Evolutionary conservation across 495 filamentous ascomycete species (phyloP).

Genomic region (Neurospora tetrasperma): DNA sequence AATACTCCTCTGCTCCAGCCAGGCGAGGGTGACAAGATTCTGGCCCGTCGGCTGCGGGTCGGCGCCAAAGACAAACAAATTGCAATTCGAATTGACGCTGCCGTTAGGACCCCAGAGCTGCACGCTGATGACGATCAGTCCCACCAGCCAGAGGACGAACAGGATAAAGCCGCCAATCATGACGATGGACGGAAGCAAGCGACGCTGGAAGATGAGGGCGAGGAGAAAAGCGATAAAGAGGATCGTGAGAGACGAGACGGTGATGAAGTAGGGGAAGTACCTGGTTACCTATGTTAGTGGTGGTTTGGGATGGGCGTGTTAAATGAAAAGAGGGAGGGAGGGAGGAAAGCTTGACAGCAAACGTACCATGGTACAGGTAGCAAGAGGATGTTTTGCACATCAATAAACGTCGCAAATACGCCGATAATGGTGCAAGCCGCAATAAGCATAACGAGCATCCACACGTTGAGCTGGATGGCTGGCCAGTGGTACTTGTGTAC

Average conservation of each 20-base stretch:
- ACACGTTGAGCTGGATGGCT: constrained; percentile 81
- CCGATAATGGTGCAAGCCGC: constrained; percentile 72
- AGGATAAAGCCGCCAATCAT: constrained; percentile 88
- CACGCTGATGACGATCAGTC: constrained; percentile 79
- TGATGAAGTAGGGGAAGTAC: constrained; percentile 92
- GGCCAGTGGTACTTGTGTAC: constrained; percentile 86
- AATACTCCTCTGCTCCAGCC: constrained; percentile 77
- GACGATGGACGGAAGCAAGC: constrained; percentile 81
- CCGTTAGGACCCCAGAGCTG: constrained; percentile 75
- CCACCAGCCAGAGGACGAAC: constrained; percentile 85
- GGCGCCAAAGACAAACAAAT: constrained; percentile 49
- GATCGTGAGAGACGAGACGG: constrained; percentile 55
- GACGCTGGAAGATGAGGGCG: constrained; percentile 61
- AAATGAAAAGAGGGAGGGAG: not conserved
- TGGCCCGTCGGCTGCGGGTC: constrained; percentile 47
- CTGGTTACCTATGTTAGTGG: constrained; percentile 31
- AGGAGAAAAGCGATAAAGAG: constrained; percentile 64
- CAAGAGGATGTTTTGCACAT: constrained; percentile 60
- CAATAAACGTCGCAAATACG: constrained; percentile 76
- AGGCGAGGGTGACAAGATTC: constrained; percentile 65
- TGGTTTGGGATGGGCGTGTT: not conserved
- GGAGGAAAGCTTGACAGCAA: not conserved
- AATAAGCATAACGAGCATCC: constrained; percentile 80
- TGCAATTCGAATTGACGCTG: constrained; percentile 72
- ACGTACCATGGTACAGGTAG: constrained; percentile 76